Evolutionary conservation across 257 asterid genomes (phyloP).

Genomic region (Fraxinus pennsylvanica): DNA sequence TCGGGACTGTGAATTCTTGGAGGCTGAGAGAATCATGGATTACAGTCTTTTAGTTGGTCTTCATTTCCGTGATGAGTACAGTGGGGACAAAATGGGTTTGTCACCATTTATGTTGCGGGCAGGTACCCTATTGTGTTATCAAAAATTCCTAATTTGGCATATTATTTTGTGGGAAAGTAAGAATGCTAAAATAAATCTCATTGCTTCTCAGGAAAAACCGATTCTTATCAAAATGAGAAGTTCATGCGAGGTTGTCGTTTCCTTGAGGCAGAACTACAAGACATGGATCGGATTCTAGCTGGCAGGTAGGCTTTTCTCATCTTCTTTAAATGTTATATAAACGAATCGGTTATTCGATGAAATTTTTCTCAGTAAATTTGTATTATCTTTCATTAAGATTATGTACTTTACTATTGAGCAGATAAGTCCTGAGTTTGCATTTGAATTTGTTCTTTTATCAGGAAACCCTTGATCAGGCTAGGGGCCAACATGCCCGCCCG

Average conservation of each 20-base stretch:
- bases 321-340: neutral
- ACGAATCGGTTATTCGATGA: neutral
- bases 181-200: constrained; percentile 22
- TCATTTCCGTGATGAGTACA: constrained; percentile 82
- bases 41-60: constrained; percentile 94
- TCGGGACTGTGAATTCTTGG: constrained; percentile 84
- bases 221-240: constrained; percentile 77
- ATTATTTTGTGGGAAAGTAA: constrained; percentile 7
- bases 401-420: too few relatives aligned
- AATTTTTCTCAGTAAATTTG: neutral
- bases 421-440: constrained; percentile 2
- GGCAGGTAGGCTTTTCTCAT: constrained; percentile 60
- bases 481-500: constrained; percentile 99
- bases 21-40: constrained; percentile 88
- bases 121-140: constrained; percentile 42
- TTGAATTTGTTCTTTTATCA: constrained; percentile 28
- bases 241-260: constrained; percentile 94
- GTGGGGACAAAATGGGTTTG: constrained; percentile 88
- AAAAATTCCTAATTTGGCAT: neutral
- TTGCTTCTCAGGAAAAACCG: constrained; percentile 60
- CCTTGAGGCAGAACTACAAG: constrained; percentile 96
- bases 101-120: constrained; percentile 79
- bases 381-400: neutral
- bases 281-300: constrained; percentile 76
- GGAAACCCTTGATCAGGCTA: constrained; percentile 79